A percentile compares a stretch with the other conserved stretches of the same genome.
phyloP scores from a whole-genome alignment of 2,329 filamentous ascomycete species.

The Claviceps spartinae region DNA sequence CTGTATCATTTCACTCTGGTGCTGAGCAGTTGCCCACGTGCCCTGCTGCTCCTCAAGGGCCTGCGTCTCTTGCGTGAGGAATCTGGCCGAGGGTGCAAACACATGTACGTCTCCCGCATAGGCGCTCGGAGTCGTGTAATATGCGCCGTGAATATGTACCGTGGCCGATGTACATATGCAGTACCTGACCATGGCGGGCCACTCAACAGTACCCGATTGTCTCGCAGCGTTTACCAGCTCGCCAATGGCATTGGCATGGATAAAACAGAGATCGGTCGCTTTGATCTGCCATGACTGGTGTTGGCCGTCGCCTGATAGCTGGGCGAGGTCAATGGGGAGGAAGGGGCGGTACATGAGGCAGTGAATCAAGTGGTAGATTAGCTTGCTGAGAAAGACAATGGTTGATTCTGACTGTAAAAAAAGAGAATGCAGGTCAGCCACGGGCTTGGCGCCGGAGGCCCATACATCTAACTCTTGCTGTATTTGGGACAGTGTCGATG shows the following conservation, averaged over 20 bases:
- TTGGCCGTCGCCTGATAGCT: conserved; percentile 66
- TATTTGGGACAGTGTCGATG: conserved; percentile 77
- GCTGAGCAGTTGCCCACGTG: conserved; percentile 64
- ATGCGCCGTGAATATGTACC: conserved; percentile 74
- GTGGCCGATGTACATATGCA: conserved; percentile 79
- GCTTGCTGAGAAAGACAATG: conserved; percentile 66
- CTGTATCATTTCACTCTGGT: conserved; percentile 68
- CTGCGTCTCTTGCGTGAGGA: conserved; percentile 65
- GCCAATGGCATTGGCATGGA: conserved; percentile 77
- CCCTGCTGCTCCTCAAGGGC: conserved; percentile 63
- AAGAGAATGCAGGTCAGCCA: conserved; percentile 60
- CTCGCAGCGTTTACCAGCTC: conserved; percentile 70
- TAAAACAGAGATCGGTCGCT: conserved; percentile 72
- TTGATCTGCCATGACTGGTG: conserved; percentile 91
- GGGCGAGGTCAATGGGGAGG: conserved; percentile 68
- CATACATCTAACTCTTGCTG: conserved; percentile 74
- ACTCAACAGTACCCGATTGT: conserved; percentile 61
- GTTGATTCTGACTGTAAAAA: conserved; percentile 71
- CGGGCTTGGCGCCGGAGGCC: conserved; percentile 69
- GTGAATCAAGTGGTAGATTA: conserved; percentile 77
- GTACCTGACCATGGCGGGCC: conserved; percentile 77
- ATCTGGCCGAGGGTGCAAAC: conserved; percentile 50
- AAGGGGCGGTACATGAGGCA: conserved; percentile 81
- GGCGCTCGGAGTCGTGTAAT: conserved; percentile 48
- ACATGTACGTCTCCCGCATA: conserved; percentile 42